A percentile compares a stretch with the other conserved stretches of the same genome.
phyloP scores from a whole-genome alignment of 345 rosid species.

The Hibiscus trionum region DNA sequence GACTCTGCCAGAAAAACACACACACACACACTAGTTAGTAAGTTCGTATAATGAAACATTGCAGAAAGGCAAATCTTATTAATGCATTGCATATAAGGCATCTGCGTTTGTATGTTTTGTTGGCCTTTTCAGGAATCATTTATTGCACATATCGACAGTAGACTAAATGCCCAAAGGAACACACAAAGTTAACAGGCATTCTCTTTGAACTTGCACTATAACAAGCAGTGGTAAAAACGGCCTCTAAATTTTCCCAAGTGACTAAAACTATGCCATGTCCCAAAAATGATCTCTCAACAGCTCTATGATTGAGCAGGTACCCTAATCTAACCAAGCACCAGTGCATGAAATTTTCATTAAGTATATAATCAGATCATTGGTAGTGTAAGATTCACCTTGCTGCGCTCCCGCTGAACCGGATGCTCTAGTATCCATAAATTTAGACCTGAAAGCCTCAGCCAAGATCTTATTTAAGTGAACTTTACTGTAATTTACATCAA shows the following conservation, averaged over 20 bases:
- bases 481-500: conserved; percentile 28
- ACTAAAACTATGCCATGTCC: conserved; percentile 5
- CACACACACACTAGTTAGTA: not conserved
- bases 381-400: conserved; percentile 28
- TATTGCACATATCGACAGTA: not conserved
- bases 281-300: not conserved
- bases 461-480: conserved; percentile 45
- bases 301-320: not conserved
- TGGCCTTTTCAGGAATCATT: not conserved
- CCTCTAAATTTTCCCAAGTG: not conserved
- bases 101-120: not conserved
- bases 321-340: not conserved
- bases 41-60: not conserved
- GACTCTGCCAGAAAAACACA: conserved; percentile 24
- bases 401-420: conserved; percentile 15
- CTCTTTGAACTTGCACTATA: not conserved
- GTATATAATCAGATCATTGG: not conserved
- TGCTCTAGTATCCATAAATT: conserved; percentile 32
- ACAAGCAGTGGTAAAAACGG: not conserved
- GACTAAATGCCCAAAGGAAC: not conserved
- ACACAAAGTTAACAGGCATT: not conserved
- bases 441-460: conserved; percentile 52
- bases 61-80: not conserved
- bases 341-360: not conserved
- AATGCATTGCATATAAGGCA: not conserved